Evolutionary conservation across 129 eudicot species (phyloP).

Genomic region (Flaveria linearis): DNA sequence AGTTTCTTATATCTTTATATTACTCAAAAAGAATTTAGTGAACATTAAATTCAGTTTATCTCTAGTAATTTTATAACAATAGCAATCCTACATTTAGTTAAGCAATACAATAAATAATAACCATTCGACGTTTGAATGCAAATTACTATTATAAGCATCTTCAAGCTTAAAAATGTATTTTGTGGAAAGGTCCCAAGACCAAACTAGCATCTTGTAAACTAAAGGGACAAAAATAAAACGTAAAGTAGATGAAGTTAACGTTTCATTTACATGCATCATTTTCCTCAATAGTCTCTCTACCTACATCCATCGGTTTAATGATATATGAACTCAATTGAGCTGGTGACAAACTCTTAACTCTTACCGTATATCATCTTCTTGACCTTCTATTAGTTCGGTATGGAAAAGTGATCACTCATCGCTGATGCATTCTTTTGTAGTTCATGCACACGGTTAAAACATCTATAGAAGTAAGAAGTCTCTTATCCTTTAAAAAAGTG

Average conservation of each 20-base stretch:
- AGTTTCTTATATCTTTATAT: neutral
- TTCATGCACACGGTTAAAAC: neutral
- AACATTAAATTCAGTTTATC: neutral
- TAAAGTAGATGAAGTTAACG: neutral
- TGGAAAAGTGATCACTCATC: neutral
- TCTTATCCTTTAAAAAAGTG: too few species aligned
- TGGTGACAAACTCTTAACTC: neutral
- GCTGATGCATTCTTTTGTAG: neutral
- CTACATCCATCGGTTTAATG: neutral
- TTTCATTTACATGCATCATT: neutral
- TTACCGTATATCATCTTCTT: neutral
- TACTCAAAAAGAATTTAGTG: neutral
- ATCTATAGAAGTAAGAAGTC: neutral
- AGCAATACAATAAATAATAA: neutral
- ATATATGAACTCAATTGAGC: neutral
- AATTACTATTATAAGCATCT: neutral
- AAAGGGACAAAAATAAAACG: neutral
- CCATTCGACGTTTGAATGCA: neutral
- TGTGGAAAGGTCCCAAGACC: neutral
- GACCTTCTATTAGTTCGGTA: neutral
- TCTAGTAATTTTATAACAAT: neutral
- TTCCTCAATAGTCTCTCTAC: neutral
- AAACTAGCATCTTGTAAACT: constrained; percentile 9
- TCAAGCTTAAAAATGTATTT: constrained; percentile 17
- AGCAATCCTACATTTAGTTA: neutral